phyloP scores from a whole-genome alignment of 208 protist species.

The Trypanosoma rangeli region DNA sequence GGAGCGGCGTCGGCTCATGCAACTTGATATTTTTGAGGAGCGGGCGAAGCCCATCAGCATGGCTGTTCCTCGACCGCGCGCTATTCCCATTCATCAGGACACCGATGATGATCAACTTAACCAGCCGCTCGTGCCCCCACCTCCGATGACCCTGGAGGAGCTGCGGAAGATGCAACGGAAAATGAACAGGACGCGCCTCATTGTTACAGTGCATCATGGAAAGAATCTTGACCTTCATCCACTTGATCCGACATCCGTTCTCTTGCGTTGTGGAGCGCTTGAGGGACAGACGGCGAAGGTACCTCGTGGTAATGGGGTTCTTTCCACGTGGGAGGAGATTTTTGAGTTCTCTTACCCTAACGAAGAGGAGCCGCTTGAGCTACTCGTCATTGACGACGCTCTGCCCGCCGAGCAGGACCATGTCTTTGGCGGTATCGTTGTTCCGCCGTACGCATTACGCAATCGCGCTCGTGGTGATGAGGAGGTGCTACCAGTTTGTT shows the following conservation, averaged over 20 bases:
- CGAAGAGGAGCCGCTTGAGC: conserved; percentile 71
- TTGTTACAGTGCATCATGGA: conserved; percentile 88
- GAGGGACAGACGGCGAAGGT: conserved; percentile 87
- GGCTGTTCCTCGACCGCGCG: conserved; percentile 35
- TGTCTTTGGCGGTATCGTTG: conserved; percentile 68
- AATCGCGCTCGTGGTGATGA: conserved; percentile 72
- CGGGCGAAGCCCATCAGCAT: conserved; percentile 64
- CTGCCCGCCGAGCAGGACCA: conserved; percentile 54
- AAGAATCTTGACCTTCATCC: conserved; percentile 57
- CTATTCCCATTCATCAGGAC: conserved; percentile 32
- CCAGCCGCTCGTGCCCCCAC: conserved; percentile 47
- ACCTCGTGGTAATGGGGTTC: conserved; percentile 56
- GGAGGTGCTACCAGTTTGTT: conserved; percentile 72
- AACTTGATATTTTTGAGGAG: conserved; percentile 91
- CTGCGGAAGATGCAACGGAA: conserved; percentile 39
- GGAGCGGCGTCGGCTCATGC: conserved; percentile 64
- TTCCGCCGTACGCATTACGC: conserved; percentile 66
- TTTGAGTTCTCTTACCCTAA: conserved; percentile 90
- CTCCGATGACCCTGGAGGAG: conserved; percentile 70
- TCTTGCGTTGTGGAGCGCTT: conserved; percentile 87
- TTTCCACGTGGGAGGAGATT: conserved; percentile 85
- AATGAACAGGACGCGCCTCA: conserved; percentile 56
- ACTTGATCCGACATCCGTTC: conserved; percentile 69
- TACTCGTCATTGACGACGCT: conserved; percentile 80
- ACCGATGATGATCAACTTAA: conserved; percentile 47